phyloP scores from a whole-genome alignment of 1,139 yeast genomes.

The Sporopachydermia cereana region DNA sequence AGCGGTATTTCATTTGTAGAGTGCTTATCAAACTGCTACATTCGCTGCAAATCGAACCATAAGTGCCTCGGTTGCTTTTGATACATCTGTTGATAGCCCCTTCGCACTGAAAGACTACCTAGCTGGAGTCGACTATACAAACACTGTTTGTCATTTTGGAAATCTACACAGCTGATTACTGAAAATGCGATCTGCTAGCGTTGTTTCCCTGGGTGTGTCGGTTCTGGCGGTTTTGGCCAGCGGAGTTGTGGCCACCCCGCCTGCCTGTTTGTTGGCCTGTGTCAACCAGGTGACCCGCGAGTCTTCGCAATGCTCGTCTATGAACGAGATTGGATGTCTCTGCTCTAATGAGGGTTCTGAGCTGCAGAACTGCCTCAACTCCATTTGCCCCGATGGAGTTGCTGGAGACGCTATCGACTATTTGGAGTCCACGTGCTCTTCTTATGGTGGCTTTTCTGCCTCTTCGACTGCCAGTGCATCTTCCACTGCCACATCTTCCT shows the following conservation, averaged over 20 bases:
- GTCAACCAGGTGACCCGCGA: slow-evolving; percentile 54
- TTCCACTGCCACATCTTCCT: slow-evolving; percentile 21
- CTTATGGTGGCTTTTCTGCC: slow-evolving; percentile 20
- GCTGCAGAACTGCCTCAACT: slow-evolving; percentile 47
- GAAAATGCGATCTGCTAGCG: background rate
- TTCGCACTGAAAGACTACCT: no score
- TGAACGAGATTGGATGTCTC: slow-evolving; percentile 55
- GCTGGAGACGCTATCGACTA: slow-evolving; percentile 45
- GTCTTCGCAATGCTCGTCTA: slow-evolving; percentile 41
- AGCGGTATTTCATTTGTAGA: no score
- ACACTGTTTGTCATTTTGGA: no score
- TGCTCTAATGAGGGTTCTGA: slow-evolving; percentile 41
- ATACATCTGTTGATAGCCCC: no score
- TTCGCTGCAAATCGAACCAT: no score
- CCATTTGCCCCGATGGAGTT: slow-evolving; percentile 52
- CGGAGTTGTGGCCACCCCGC: slow-evolving; percentile 18
- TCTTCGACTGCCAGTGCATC: slow-evolving; percentile 24
- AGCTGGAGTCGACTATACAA: no score
- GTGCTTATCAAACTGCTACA: no score
- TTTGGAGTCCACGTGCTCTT: slow-evolving; percentile 32
- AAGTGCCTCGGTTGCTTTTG: no score
- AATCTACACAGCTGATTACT: no score
- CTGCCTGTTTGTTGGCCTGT: slow-evolving; percentile 86
- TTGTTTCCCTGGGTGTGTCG: background rate
- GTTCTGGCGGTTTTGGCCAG: background rate